Conservation (phyloP, 75 land plant species). For the Azolla pinnata region DNA sequence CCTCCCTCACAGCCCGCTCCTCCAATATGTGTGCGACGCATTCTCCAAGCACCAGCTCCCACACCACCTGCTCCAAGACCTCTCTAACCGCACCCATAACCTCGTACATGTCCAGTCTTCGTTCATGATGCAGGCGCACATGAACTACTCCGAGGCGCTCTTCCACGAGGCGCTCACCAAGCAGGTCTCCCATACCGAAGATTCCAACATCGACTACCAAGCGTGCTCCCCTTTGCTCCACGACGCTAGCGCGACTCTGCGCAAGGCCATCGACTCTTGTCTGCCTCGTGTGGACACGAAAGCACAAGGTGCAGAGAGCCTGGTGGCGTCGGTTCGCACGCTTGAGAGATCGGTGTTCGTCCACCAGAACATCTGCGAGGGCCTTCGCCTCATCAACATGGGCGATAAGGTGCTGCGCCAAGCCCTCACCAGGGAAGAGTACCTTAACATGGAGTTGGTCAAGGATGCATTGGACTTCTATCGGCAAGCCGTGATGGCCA, state of each 20-base stretch:
- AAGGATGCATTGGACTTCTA: constrained; percentile 14
- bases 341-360: neutral
- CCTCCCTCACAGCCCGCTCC: neutral
- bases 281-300: neutral
- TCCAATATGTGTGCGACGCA: neutral
- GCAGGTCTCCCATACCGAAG: neutral
- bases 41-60: neutral
- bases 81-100: too few relatives aligned
- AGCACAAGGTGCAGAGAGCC: neutral
- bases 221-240: neutral
- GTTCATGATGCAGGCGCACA: neutral
- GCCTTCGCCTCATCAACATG: neutral
- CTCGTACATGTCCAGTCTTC: too few relatives aligned
- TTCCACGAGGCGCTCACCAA: neutral
- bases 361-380: neutral
- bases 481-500: neutral
- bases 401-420: constrained; percentile 1
- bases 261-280: neutral
- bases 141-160: neutral
- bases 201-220: neutral
- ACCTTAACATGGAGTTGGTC: constrained; percentile 4
- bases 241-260: neutral
- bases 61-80: neutral
- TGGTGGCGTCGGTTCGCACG: neutral
- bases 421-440: constrained; percentile 6